Evolutionary conservation across 805 yeast genomes (phyloP), one percentile per base, ranked within the genome.

Genomic region (Naumovozyma dairenensis): DNA sequence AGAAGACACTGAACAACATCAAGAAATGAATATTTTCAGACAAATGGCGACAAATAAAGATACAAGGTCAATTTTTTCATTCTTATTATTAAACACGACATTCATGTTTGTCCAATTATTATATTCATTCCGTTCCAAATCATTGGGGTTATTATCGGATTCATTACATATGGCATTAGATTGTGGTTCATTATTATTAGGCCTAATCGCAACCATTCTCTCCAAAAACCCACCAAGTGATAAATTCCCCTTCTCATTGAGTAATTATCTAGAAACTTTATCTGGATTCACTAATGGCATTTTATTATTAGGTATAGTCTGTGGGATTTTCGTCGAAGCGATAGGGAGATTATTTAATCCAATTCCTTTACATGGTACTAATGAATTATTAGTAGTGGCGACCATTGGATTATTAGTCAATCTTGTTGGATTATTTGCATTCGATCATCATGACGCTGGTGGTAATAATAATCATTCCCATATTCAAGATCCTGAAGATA

Each of bases 221-320:
- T 66, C 80, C 2, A 75, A 72, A 41, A 63, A 63, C 40, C 75
- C 77, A 2, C 70, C 82, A 4, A 72, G 72, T 38, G 69, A 77
- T n/a, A 68, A 71, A 33, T 89, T 72, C 51, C 96, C 97, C 1
- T 85, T 84, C 62, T 96, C 95, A 0, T 63, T 89, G 32, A 68
- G 76, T 6, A 40, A 38, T 16, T 74, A 86, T 55, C 74, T 92
- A 31, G 97, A 87, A 55, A 86, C 93, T 2, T 65, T 92, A 35
- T 92, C 96, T 0, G 98, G 98, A 0, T 92, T 92, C 49, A 82
- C 97, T 4, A 92, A 92, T 55, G 98, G 95, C 4, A 80, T 93
- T 6, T 59, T 92, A 32, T 64, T 92, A 28, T 58, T 93, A 16
- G 96, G 94, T 2, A 89, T 92, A 29, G 87, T 92, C 16, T 79